Percentiles rank a stretch among this genome's conserved stretches.
phyloP scores from a whole-genome alignment of 208 protist species.

The Acanthamoeba triangularis region DNA sequence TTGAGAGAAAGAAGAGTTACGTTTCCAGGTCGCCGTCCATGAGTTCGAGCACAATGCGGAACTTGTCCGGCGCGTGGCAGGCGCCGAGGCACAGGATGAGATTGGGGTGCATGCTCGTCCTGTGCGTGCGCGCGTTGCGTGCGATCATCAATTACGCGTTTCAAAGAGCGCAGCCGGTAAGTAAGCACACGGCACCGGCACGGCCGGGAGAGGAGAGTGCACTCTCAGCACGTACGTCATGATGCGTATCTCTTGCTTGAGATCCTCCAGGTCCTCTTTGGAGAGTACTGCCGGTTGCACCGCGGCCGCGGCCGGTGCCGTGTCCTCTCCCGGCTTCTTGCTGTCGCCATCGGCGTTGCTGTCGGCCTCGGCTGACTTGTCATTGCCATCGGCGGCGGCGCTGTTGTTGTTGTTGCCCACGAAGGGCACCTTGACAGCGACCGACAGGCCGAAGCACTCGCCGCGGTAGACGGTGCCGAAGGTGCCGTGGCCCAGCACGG shows the following conservation, averaged over 20 bases:
- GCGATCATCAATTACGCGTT: too few relatives aligned
- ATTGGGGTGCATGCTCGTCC: slow-evolving; percentile 55
- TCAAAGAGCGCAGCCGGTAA: too few relatives aligned
- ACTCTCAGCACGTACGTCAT: slow-evolving; percentile 67
- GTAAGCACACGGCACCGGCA: neutral
- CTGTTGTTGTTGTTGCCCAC: neutral
- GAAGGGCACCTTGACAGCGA: slow-evolving; percentile 66
- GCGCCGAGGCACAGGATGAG: slow-evolving; percentile 58
- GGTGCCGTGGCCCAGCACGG: slow-evolving; percentile 47
- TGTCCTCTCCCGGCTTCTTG: neutral
- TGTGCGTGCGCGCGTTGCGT: neutral
- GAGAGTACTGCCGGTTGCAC: neutral
- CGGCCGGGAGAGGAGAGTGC: neutral
- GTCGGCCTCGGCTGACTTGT: neutral
- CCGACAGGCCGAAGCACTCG: slow-evolving; percentile 43
- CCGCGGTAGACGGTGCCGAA: slow-evolving; percentile 64
- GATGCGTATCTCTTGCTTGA: slow-evolving; percentile 63
- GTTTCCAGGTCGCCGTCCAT: slow-evolving; percentile 73
- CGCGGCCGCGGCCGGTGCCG: neutral
- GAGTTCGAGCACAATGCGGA: slow-evolving; percentile 66
- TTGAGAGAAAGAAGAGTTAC: neutral
- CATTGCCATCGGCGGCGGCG: neutral
- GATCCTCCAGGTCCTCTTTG: slow-evolving; percentile 58
- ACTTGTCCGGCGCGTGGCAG: slow-evolving; percentile 55
- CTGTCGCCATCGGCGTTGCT: neutral